phyloP scores from a whole-genome alignment of 2,329 filamentous ascomycete genomes.

The Diaporthe eres region DNA sequence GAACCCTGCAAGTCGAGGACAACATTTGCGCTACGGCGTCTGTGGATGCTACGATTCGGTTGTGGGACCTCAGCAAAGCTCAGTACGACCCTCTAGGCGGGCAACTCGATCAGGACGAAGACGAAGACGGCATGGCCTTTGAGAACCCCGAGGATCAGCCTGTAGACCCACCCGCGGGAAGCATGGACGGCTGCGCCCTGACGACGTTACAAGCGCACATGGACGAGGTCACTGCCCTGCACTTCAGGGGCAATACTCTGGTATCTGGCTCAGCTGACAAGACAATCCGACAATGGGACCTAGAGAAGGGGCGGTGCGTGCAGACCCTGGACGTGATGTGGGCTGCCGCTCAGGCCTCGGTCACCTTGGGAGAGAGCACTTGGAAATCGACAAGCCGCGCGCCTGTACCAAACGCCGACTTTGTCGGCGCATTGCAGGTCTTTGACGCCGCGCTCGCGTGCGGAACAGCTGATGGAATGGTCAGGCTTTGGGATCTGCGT shows the following conservation, averaged over 20 bases:
- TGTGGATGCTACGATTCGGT: conserved; percentile 91
- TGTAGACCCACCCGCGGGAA: conserved; percentile 80
- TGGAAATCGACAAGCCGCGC: conserved; percentile 83
- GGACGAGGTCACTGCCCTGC: conserved; percentile 92
- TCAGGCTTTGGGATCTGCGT: conserved; percentile 94
- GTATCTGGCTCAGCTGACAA: conserved; percentile 98
- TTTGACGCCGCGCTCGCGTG: conserved; percentile 97
- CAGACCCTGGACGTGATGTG: conserved; percentile 98
- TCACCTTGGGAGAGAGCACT: conserved; percentile 72
- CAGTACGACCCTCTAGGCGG: conserved; percentile 82
- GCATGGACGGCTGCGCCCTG: conserved; percentile 91
- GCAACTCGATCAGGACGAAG: conserved; percentile 70
- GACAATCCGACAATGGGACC: conserved; percentile 96
- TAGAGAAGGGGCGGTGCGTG: conserved; percentile 96
- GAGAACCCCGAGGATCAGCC: conserved; percentile 78
- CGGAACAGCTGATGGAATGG: conserved; percentile 97
- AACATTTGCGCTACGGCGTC: conserved; percentile 96
- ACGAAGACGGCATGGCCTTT: conserved; percentile 79
- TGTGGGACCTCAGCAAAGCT: conserved; percentile 95
- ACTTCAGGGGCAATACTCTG: conserved; percentile 90
- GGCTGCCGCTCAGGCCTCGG: conserved; percentile 92
- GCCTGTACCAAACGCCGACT: conserved; percentile 81
- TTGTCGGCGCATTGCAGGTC: conserved; percentile 94
- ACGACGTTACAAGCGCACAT: conserved; percentile 92
- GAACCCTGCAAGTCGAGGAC: conserved; percentile 93